Evolutionary conservation across 768 basidiomycete genomes (phyloP).

Genomic region (Pleurotus cornucopiae): DNA sequence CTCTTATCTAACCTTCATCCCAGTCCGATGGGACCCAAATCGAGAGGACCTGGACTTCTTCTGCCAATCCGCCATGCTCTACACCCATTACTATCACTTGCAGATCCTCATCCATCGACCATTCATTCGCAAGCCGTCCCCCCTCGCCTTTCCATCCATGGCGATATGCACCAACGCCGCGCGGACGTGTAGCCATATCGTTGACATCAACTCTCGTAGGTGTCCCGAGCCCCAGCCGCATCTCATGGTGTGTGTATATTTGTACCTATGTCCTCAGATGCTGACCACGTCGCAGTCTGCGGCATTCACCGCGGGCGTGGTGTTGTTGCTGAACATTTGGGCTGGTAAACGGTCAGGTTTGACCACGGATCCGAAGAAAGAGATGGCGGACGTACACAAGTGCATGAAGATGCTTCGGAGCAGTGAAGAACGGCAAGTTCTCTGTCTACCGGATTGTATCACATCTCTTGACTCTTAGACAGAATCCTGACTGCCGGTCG

Average conservation of each 20-base stretch:
- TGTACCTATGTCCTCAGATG: no score
- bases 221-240: constrained; percentile 25
- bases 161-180: constrained; percentile 81
- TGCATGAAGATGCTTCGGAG: constrained; percentile 50
- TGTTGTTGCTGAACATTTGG: constrained; percentile 67
- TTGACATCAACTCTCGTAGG: constrained; percentile 51
- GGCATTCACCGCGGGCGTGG: constrained; percentile 39
- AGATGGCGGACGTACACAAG: constrained; percentile 56
- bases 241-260: constrained; percentile 27
- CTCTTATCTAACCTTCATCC: neutral
- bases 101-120: constrained; percentile 77
- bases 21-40: constrained; percentile 53
- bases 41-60: constrained; percentile 42
- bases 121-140: constrained; percentile 55
- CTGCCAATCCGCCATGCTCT: constrained; percentile 59
- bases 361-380: constrained; percentile 40
- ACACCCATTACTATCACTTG: constrained; percentile 46
- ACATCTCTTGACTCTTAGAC: neutral
- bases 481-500: constrained; percentile 42
- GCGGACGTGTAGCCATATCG: constrained; percentile 74
- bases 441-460: neutral
- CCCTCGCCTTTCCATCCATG: constrained; percentile 57
- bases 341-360: constrained; percentile 46
- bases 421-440: constrained; percentile 33
- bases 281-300: constrained; percentile 20